Evolutionary conservation across 768 basidiomycete genomes (phyloP).

Genomic region (Cystoderma amianthinum): DNA sequence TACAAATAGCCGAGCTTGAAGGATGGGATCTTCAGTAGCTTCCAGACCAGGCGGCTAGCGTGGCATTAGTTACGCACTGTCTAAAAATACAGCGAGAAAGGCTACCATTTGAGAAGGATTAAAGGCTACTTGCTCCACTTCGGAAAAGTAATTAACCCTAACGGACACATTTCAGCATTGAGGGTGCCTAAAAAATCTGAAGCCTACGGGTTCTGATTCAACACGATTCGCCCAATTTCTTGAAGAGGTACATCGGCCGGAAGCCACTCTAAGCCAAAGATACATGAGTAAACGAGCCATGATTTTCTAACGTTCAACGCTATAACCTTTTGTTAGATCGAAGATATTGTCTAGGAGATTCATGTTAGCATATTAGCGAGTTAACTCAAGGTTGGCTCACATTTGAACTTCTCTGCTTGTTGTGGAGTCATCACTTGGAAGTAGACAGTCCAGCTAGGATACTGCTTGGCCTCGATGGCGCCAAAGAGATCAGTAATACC

Average conservation of each 20-base stretch:
- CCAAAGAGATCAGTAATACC: constrained; percentile 48
- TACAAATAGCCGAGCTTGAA: constrained; percentile 51
- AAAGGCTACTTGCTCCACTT: constrained; percentile 38
- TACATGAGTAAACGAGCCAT: no score
- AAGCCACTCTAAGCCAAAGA: constrained; percentile 31
- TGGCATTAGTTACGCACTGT: not conserved
- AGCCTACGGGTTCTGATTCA: constrained; percentile 29
- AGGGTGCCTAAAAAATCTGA: not conserved
- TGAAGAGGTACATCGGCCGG: constrained; percentile 21
- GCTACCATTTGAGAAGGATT: constrained; percentile 42
- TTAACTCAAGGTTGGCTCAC: no score
- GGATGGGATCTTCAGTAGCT: constrained; percentile 48
- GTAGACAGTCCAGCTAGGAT: constrained; percentile 52
- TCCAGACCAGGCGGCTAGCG: constrained; percentile 25
- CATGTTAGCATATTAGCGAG: no score
- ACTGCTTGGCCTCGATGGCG: constrained; percentile 43
- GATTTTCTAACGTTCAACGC: no score
- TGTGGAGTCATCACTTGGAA: constrained; percentile 47
- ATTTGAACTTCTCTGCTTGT: constrained; percentile 41
- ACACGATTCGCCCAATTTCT: constrained; percentile 28
- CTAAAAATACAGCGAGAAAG: not conserved
- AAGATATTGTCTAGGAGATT: constrained; percentile 37
- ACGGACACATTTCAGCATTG: not conserved
- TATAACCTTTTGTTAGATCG: constrained; percentile 40
- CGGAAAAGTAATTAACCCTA: constrained; percentile 17